Evolutionary conservation across 2,329 filamentous ascomycete species (phyloP), one percentile per base, ranked within the genome.

Genomic region (Colletotrichum musicola): DNA sequence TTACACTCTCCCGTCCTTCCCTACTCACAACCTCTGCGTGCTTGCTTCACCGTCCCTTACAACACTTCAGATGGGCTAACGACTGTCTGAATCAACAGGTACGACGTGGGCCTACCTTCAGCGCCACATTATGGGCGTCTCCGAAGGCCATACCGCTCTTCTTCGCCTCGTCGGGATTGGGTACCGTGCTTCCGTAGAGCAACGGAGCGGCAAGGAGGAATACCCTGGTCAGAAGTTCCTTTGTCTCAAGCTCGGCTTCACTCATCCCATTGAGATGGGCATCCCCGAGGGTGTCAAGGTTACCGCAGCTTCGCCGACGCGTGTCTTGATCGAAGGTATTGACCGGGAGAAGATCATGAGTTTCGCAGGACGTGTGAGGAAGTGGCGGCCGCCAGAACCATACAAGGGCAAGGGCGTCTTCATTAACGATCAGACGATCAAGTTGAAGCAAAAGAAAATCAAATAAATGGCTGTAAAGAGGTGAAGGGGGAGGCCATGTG

Each of bases 351-450:
- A 91, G 56, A 90, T 99, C 71, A 96, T 94, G 87, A 90, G 92
- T 67, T 98, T 98, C 80, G 96, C 96, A 18, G 96, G 96, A 0
- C 85, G 91, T 74, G 97, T 99, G 73, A 87, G 94, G 74, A 88
- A 85, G 81, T 98, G 95, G 95, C 91, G 96, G 78, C 88, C 88
- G 72, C 96, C 96, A 35, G 96, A 99, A 83, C 96, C 96, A 72
- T 99, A 99, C 83, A 99, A 99, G 89, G 96, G 96, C 73, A 98
- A 99, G 89, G 96, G 96, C 75, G 97, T 99, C 75, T 99, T 98
- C 79, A 91, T 99, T 75, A 97, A 98, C 77, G 94, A 95, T 72
- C 94, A 99, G 87, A 98, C 94, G 35, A 98, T 99, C 83, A 97
- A 92, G 87, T 81, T 99, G 81, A 99, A 99, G 91, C 92, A 93